These are phyloP conservation scores for Roridomyces roridus DNA, from an alignment of 768 basidiomycete genomes.

Conservation along the genomic window DNA sequence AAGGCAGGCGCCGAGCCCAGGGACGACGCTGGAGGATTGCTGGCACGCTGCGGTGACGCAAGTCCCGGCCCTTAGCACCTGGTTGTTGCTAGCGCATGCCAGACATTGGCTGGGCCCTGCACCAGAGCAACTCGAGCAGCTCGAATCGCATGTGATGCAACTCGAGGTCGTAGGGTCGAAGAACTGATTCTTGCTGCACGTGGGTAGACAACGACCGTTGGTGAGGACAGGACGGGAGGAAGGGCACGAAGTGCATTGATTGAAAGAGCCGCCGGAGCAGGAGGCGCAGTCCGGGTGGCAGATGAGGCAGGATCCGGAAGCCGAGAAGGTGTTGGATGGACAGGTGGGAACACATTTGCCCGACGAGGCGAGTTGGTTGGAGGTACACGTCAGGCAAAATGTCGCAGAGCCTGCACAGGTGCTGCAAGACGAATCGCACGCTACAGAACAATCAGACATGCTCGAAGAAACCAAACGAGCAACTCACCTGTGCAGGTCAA, in stretches of 20 bases:
- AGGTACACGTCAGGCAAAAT: conserved; percentile 77
- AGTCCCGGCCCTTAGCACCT: conserved; percentile 59
- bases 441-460: conserved; percentile 32
- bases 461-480: background rate
- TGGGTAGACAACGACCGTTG: conserved; percentile 77
- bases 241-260: conserved; percentile 78
- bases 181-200: conserved; percentile 72
- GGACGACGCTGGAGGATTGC: conserved; percentile 57
- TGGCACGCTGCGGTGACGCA: conserved; percentile 71
- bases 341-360: conserved; percentile 79
- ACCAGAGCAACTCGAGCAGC: conserved; percentile 68
- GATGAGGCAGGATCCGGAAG: conserved; percentile 66
- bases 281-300: conserved; percentile 87
- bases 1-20: conserved; percentile 80
- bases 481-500: conserved; percentile 67
- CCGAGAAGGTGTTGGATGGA: conserved; percentile 71
- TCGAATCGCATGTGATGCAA: conserved; percentile 72
- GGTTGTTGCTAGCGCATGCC: conserved; percentile 55
- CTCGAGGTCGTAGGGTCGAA: conserved; percentile 67
- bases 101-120: conserved; percentile 60
- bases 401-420: conserved; percentile 71
- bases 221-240: conserved; percentile 71
- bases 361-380: conserved; percentile 67
- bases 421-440: conserved; percentile 75
- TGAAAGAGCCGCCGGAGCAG: conserved; percentile 75